These are phyloP conservation scores for Sparassis latifolia DNA, from an alignment of 1,284 basidiomycete genomes.

Conservation along the genomic window DNA sequence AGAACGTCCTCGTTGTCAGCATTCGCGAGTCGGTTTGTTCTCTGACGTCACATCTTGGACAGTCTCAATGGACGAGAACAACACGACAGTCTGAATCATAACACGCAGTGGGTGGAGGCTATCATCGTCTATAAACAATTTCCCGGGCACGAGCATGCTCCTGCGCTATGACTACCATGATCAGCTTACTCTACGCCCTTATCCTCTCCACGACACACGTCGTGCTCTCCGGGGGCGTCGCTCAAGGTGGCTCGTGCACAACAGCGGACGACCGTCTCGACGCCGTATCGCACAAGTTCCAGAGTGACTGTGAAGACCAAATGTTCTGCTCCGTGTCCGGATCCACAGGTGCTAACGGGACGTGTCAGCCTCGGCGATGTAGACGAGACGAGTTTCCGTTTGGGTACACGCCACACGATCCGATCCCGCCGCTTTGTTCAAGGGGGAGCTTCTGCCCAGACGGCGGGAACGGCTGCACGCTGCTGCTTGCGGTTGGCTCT, in stretches of 20 bases:
- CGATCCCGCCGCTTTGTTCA: constrained; percentile 52
- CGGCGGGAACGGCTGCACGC: constrained; percentile 56
- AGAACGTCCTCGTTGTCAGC: too few species aligned
- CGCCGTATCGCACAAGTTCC: constrained; percentile 49
- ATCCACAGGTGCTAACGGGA: constrained; percentile 26
- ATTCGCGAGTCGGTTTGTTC: too few species aligned
- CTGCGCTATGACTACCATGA: too few species aligned
- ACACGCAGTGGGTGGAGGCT: too few species aligned
- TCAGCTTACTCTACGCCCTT: too few species aligned
- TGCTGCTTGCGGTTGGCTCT: constrained; percentile 38
- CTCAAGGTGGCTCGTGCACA: constrained; percentile 24
- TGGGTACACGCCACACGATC: constrained; percentile 37
- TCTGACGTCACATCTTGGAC: too few species aligned
- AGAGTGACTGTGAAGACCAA: constrained; percentile 57
- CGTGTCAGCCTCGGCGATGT: constrained; percentile 44
- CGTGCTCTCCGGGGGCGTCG: constrained; percentile 4
- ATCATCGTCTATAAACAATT: too few species aligned
- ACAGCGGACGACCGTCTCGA: constrained; percentile 47
- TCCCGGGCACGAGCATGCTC: too few species aligned
- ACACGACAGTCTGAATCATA: too few species aligned
- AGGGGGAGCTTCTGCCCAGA: constrained; percentile 64
- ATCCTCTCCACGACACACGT: too few species aligned
- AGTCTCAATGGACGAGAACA: too few species aligned
- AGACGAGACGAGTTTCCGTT: constrained; percentile 62
- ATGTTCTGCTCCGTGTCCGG: constrained; percentile 47